Base-by-base conservation (phyloP, 495 filamentous ascomycete species). In the Penicillium subrubescens region DNA sequence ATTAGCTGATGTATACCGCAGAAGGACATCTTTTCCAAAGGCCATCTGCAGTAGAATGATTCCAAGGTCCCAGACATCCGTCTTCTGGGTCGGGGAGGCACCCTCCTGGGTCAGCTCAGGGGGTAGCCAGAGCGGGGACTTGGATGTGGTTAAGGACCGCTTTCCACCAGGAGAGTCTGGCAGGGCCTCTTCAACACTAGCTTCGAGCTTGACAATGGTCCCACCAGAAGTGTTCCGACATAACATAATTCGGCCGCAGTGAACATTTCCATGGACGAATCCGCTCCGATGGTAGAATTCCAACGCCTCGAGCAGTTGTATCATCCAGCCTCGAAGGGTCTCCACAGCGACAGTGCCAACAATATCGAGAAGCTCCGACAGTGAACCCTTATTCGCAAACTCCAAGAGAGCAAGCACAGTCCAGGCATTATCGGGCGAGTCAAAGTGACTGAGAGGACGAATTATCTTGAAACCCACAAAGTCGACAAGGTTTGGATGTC, bases 51-150 rank as follows among this genome's bases (percentile, higher is more conserved):
- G 75, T 67, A 97, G 87, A 21, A 96, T 83, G 43, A 97, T 85
- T 5, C 95, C 95, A 66, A 98, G 85, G 66, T 96, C 89, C 95
- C 95, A 99, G 15, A 99, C 86, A 75, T 98, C 96, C 0, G 92
- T 91, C 73, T 96, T 97, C 67, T 89, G 88, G 11, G 88, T 90
- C 29, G 83, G 83, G 48, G 85, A 80, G 0, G 84, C 78, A 52
- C 82, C 80, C 27, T 81, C 81, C 48, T 87, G 84, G 2, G 89
- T 84, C 41, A 91, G 76, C 74, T 98, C 94, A 17, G 93, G 90
- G 6, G 94, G 88, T 29, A 89, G 72, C 94, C 94, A 98, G 66
- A 90, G 90, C 8, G 88, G 85, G 5, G 93, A 93, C 69, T 88
- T 89, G 12, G 88, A 88, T 8, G 86, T 80, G 33, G 85, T 80